A percentile compares a stretch with the other conserved stretches of the same genome.
phyloP scores from a whole-genome alignment of 441 rosid genomes.

The Mallotus repandus region DNA sequence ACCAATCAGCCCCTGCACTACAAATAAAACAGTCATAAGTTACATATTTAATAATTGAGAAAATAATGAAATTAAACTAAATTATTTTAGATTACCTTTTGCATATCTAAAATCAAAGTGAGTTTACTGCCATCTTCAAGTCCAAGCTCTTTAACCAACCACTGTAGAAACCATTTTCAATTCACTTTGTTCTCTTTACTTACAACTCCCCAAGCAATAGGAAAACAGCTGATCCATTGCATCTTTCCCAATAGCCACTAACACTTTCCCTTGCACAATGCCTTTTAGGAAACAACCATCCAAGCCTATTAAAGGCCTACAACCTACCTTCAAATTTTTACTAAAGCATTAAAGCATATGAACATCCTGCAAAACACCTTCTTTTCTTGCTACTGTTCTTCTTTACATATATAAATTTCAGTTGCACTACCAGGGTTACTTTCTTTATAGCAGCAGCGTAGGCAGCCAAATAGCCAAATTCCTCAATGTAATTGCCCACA shows the following conservation, averaged over 20 bases:
- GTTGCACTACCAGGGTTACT: too few species aligned
- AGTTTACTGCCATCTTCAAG: neutral
- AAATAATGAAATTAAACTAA: too few species aligned
- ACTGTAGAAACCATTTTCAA: neutral
- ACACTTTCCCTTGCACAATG: neutral
- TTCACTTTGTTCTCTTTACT: neutral
- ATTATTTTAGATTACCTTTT: neutral
- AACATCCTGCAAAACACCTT: neutral
- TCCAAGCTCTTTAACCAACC: neutral
- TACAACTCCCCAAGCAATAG: neutral
- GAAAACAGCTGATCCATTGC: neutral
- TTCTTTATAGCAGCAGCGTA: too few species aligned
- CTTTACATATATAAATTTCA: too few species aligned
- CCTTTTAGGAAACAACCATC: neutral
- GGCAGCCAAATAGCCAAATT: too few species aligned
- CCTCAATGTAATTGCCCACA: too few species aligned
- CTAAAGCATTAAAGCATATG: neutral
- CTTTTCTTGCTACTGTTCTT: neutral
- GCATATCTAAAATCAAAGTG: neutral
- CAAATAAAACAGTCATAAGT: too few species aligned
- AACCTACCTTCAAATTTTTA: neutral
- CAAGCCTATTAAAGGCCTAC: neutral
- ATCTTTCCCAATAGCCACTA: neutral
- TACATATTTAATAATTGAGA: too few species aligned
- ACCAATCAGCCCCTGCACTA: neutral